Conservation (phyloP, 345 rosid species). For the Pistacia vera region DNA sequence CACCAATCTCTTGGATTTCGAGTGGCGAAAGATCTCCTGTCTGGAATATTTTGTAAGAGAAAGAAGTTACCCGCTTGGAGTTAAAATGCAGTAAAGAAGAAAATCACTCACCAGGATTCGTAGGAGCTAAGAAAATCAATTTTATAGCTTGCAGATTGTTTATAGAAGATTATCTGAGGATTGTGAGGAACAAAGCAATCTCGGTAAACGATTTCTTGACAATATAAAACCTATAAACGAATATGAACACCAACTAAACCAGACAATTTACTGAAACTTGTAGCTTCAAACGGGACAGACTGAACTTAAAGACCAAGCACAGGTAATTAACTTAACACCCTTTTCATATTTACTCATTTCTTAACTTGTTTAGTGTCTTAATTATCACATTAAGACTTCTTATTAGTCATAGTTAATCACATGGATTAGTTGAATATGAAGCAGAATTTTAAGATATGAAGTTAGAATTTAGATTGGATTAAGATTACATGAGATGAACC, state of each 20-base stretch:
- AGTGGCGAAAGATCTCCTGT: constrained; percentile 16
- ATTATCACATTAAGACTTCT: neutral
- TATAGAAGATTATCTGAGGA: constrained; percentile 7
- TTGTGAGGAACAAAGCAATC: neutral
- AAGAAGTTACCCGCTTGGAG: constrained; percentile 10
- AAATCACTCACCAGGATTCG: neutral
- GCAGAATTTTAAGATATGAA: too few relatives aligned
- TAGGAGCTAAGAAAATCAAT: neutral
- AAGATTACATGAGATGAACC: too few relatives aligned
- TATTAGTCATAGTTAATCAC: too few relatives aligned
- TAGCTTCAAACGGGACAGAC: neutral
- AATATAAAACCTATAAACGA: neutral
- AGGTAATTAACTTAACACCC: neutral
- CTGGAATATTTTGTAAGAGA: constrained; percentile 5
- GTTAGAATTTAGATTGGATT: too few relatives aligned
- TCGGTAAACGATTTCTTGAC: constrained; percentile 8
- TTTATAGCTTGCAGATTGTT: neutral
- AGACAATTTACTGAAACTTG: neutral
- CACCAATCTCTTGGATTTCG: constrained; percentile 19
- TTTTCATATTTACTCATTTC: neutral
- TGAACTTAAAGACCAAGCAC: neutral
- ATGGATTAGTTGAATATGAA: too few relatives aligned
- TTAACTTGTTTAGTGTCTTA: neutral
- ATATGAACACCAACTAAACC: neutral
- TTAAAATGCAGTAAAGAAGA: constrained; percentile 9